Evolutionary conservation across 192 early-diverging fungal genomes (phyloP).

Genomic region (Podila clonocystis): DNA sequence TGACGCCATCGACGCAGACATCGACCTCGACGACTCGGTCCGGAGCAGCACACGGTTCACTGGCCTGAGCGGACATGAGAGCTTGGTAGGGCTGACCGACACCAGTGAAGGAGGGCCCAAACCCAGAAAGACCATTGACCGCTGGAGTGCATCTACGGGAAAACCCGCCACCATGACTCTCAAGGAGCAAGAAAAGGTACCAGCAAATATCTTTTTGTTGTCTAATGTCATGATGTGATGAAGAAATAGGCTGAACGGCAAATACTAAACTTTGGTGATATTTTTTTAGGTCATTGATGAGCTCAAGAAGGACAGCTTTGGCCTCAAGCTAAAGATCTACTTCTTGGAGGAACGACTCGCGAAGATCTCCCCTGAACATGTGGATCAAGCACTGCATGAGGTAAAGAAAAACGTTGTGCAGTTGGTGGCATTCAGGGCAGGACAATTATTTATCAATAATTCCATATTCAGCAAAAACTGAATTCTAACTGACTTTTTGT

Average conservation of each 20-base stretch:
- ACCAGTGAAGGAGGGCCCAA: slow-evolving; percentile 8
- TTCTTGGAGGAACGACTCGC: slow-evolving; percentile 60
- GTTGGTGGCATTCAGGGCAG: too few species aligned
- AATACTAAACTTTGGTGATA: too few species aligned
- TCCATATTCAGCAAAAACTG: not conserved
- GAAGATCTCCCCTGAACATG: slow-evolving; percentile 63
- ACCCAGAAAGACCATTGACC: slow-evolving; percentile 26
- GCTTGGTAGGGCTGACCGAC: slow-evolving; percentile 15
- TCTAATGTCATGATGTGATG: not conserved
- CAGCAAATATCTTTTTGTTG: not conserved
- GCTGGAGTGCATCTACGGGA: slow-evolving; percentile 20
- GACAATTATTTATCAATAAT: not conserved
- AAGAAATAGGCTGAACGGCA: too few species aligned
- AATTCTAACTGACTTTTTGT: slow-evolving; percentile 1
- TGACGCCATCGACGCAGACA: slow-evolving; percentile 47
- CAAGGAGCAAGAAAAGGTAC: slow-evolving; percentile 63
- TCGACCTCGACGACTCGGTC: slow-evolving; percentile 37
- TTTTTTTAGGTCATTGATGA: slow-evolving; percentile 59
- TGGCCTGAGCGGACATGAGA: slow-evolving; percentile 9
- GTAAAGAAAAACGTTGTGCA: slow-evolving; percentile 21
- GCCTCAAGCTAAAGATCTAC: slow-evolving; percentile 63
- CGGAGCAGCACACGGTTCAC: slow-evolving; percentile 19
- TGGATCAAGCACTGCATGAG: slow-evolving; percentile 62
- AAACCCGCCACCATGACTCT: slow-evolving; percentile 55
- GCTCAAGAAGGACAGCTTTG: slow-evolving; percentile 64